Evolutionary conservation across 176 grass and related monocot species (phyloP), one percentile per base, ranked within the genome.

Genomic region (Oryza australiensis): DNA sequence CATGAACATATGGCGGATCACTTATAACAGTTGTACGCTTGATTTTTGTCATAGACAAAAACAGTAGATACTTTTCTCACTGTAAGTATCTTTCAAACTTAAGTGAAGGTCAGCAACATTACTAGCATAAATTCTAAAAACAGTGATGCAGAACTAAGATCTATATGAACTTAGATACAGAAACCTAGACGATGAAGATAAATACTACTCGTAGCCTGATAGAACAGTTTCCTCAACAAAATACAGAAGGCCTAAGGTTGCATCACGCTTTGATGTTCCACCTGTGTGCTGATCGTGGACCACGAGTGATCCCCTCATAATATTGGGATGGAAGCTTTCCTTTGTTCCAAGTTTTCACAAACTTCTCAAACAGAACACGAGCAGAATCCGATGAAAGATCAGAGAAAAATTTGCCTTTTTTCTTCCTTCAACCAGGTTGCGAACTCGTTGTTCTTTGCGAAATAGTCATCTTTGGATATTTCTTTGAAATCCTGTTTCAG

Each of bases 401-500:
- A 27, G 85, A 93, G 74, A 99, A 99, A 87, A 90, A 99, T 81
- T 95, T 93, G 23, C 76, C 76, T 70, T 89, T 89, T 90, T 79
- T 92, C 85, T 92, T 95, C 89, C 83, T 94, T 95, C 59, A 95
- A 86, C 91, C 96, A 99, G 7, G 93, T 92, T 7, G 93, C 85
- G 20, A 99, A 99, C 70, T 99, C 96, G 15, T 95, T 95, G 87
- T 88, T 99, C 74, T 94, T 99, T 20, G 96, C 82, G 41, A 93
- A 99, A 32, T 99, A 99, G 80, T 99, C 93, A 51, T 95, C 93
- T 78, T 99, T 92, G 46, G 96, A 94, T 60, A 95, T 90, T 83
- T 99, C 87, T 84, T 88, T 81, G 77, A 95, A 87, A 60, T 30
- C 87, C 82, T 94, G 62, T 92, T 90, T 86, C 24, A 68, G 46